Evolutionary conservation across 306 rosid genomes (phyloP).

Genomic region (Lotus japonicus): DNA sequence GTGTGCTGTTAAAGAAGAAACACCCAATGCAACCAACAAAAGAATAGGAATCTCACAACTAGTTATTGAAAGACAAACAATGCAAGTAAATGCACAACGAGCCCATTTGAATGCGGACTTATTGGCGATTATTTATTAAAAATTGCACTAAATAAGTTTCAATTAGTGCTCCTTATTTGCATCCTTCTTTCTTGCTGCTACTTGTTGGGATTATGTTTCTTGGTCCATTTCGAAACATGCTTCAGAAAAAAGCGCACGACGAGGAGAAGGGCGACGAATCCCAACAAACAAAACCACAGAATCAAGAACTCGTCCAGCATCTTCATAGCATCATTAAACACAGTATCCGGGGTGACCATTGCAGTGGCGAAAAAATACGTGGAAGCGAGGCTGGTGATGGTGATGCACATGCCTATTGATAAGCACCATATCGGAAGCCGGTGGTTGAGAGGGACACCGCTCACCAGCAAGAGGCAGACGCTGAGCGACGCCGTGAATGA

Average conservation of each 20-base stretch:
- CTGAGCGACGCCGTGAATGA: background rate
- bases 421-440: background rate
- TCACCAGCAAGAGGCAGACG: background rate
- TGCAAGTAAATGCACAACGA: too few species aligned
- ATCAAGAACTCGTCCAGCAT: background rate
- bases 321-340: fast-evolving
- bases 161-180: too few species aligned
- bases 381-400: background rate
- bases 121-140: too few species aligned
- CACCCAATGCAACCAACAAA: too few species aligned
- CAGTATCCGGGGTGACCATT: background rate
- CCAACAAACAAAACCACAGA: background rate
- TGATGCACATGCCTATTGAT: background rate
- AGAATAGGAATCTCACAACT: too few species aligned
- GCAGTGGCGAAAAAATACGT: background rate
- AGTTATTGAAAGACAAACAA: too few species aligned
- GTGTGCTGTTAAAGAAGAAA: too few species aligned
- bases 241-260: background rate
- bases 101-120: too few species aligned
- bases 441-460: slow-evolving; percentile 2
- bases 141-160: too few species aligned
- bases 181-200: too few species aligned
- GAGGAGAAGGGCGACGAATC: background rate
- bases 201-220: too few species aligned
- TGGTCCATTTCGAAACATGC: too few species aligned